Conservation (phyloP, 176 grass and related monocot species). For the Zea mays region Zm-B73-REFERENCE-NAM-5.0 NC_050105.1:148161501-148162000, state of each 20-base stretch:
- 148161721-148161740: slow-evolving; percentile 49
- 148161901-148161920: neutral
- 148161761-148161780: neutral
- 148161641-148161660: neutral
- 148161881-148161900: slow-evolving; percentile 37
- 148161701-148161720: neutral
- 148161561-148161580: slow-evolving; percentile 34
- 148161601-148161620: too few relatives aligned
- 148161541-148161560: too few relatives aligned
- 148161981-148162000: neutral
- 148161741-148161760: slow-evolving; percentile 52
- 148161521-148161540: too few relatives aligned
- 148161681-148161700: neutral
- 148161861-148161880: slow-evolving; percentile 47
- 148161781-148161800: slow-evolving; percentile 14
- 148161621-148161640: neutral
- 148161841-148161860: slow-evolving; percentile 33
- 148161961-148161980: neutral
- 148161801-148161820: slow-evolving; percentile 16
- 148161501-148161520: too few relatives aligned
- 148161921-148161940: neutral
- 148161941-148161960: neutral
- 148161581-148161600: neutral
- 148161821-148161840: slow-evolving; percentile 15
- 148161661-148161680: neutral